These are phyloP conservation scores for Oryza meridionalis DNA, from an alignment of 176 grass and related monocot species.

Conservation along the genomic window DNA sequence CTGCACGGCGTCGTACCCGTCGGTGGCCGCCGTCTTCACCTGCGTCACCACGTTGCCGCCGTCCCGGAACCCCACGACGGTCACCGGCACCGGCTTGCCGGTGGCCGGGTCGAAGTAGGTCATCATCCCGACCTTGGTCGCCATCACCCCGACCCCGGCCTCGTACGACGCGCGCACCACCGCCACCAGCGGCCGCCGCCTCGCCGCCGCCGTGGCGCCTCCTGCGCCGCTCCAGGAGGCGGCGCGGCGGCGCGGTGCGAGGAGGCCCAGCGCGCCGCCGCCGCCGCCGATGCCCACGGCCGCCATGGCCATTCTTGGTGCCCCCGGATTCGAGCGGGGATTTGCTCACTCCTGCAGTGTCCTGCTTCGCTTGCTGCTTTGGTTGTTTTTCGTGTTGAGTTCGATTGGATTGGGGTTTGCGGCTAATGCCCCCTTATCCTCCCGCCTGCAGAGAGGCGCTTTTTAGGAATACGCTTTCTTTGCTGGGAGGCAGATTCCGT, in stretches of 20 bases:
- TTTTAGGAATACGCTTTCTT: not conserved
- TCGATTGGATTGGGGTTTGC: slow-evolving; percentile 32
- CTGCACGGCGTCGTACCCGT: slow-evolving; percentile 89
- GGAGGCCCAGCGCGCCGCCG: slow-evolving; percentile 19
- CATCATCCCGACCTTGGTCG: slow-evolving; percentile 97
- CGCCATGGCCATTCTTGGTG: slow-evolving; percentile 51
- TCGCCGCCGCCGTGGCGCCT: not conserved
- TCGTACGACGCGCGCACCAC: slow-evolving; percentile 55
- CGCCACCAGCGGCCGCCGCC: slow-evolving; percentile 12
- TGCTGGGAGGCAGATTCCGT: not conserved
- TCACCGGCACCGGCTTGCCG: slow-evolving; percentile 77
- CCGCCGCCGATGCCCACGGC: slow-evolving; percentile 45
- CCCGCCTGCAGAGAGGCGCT: not conserved
- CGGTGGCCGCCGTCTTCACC: slow-evolving; percentile 81
- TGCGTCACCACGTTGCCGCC: slow-evolving; percentile 89
- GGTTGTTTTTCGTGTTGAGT: not conserved
- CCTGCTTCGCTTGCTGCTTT: not conserved
- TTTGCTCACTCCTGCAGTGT: not conserved
- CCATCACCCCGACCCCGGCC: slow-evolving; percentile 85
- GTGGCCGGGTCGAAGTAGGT: slow-evolving; percentile 72
- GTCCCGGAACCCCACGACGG: slow-evolving; percentile 81
- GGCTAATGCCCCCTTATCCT: slow-evolving; percentile 41
- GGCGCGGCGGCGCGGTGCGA: slow-evolving; percentile 16
- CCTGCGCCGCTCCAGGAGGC: not conserved
- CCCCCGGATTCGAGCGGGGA: slow-evolving; percentile 20